Evolutionary conservation across 352 stramenopile species (phyloP).

Genomic region (Phytophthora pisi): DNA sequence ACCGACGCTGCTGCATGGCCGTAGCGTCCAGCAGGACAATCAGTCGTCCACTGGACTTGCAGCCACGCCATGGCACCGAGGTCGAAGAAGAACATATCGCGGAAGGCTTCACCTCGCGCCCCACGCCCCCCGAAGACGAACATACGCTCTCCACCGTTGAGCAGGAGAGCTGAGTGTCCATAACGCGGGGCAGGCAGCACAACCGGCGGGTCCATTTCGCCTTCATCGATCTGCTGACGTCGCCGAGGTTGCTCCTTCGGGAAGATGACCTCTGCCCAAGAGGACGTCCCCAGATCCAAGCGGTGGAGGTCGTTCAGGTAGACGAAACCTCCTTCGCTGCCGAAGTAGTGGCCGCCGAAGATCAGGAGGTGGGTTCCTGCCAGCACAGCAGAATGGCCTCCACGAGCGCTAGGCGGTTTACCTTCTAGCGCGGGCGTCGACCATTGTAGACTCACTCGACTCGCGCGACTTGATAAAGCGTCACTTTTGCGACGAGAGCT

Average conservation of each 20-base stretch:
- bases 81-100: constrained; percentile 92
- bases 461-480: constrained; percentile 30
- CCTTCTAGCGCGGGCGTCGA: constrained; percentile 62
- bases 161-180: constrained; percentile 83
- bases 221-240: constrained; percentile 26
- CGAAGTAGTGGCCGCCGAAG: constrained; percentile 92
- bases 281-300: constrained; percentile 83
- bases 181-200: constrained; percentile 79
- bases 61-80: constrained; percentile 83
- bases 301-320: constrained; percentile 93
- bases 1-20: constrained; percentile 66
- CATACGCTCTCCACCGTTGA: constrained; percentile 69
- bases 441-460: constrained; percentile 65
- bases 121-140: constrained; percentile 82
- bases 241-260: constrained; percentile 27
- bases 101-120: constrained; percentile 52
- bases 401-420: constrained; percentile 56
- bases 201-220: constrained; percentile 32
- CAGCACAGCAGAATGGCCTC: constrained; percentile 73
- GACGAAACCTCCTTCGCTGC: constrained; percentile 79
- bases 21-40: constrained; percentile 77
- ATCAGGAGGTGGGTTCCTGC: constrained; percentile 85
- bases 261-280: constrained; percentile 73
- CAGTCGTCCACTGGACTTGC: constrained; percentile 86
- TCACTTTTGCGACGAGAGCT: constrained; percentile 32